phyloP scores from a whole-genome alignment of 164 flowering plant genomes.

The Vitis cinerea region DNA sequence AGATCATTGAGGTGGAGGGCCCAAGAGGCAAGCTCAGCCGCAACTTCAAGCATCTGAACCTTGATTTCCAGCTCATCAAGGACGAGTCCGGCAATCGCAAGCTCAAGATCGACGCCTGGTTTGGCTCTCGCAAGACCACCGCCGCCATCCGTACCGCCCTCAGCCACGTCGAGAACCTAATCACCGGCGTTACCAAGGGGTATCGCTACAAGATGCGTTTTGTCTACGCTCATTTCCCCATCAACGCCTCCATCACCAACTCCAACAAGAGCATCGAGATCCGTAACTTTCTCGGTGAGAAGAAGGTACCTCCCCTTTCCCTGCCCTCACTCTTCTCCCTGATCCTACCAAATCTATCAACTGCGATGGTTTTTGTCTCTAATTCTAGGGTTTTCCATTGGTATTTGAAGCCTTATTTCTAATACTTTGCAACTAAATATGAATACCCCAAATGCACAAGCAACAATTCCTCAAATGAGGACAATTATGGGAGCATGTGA shows the following conservation, averaged over 20 bases:
- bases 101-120: constrained; percentile 64
- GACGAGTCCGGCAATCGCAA: constrained; percentile 49
- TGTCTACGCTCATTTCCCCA: constrained; percentile 69
- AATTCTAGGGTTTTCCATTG: too few species aligned
- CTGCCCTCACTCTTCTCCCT: too few species aligned
- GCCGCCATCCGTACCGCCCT: constrained; percentile 66
- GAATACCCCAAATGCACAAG: too few species aligned
- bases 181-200: constrained; percentile 63
- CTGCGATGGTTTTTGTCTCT: too few species aligned
- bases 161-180: constrained; percentile 53
- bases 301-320: constrained; percentile 33
- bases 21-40: constrained; percentile 54
- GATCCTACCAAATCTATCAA: too few species aligned
- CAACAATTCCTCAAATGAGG: too few species aligned
- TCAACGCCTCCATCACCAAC: constrained; percentile 54
- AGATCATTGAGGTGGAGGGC: constrained; percentile 50
- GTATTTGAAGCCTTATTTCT: too few species aligned
- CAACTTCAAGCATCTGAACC: constrained; percentile 60
- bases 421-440: too few species aligned
- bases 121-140: constrained; percentile 53
- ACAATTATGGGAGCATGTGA: too few species aligned
- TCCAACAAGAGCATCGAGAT: constrained; percentile 30
- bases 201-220: constrained; percentile 67
- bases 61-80: constrained; percentile 53
- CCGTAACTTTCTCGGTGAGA: constrained; percentile 32